Conservation (phyloP, 805 yeast species). For the Candida ficus region DNA sequence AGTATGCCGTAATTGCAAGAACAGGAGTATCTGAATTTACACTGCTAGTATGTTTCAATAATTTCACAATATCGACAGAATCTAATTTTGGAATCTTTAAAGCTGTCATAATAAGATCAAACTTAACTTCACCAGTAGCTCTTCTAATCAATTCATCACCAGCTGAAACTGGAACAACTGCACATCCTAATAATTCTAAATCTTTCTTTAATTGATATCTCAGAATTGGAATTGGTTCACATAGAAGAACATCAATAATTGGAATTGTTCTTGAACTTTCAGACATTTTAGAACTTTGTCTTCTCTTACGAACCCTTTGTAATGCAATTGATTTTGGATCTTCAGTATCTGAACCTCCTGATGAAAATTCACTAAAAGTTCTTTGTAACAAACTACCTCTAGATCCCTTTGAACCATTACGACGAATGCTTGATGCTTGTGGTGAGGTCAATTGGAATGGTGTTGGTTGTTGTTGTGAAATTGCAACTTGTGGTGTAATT, state of each 20-base stretch:
- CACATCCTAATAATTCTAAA: constrained; percentile 68
- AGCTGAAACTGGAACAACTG: constrained; percentile 67
- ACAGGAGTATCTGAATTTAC: constrained; percentile 75
- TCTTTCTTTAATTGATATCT: constrained; percentile 60
- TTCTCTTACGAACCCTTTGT: constrained; percentile 45
- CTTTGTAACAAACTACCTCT: constrained; percentile 21
- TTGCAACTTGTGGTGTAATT: constrained; percentile 6
- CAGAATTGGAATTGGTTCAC: constrained; percentile 85
- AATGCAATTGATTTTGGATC: constrained; percentile 48
- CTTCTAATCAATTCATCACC: constrained; percentile 82
- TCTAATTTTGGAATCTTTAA: constrained; percentile 61
- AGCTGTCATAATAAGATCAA: constrained; percentile 80
- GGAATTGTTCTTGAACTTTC: constrained; percentile 23
- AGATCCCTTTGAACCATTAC: constrained; percentile 14
- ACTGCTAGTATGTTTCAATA: constrained; percentile 70
- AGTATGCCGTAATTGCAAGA: constrained; percentile 67
- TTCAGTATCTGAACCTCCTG: constrained; percentile 63
- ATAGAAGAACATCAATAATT: constrained; percentile 62
- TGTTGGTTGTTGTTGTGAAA: constrained; percentile 6
- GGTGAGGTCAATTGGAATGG: background rate
- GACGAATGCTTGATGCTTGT: background rate
- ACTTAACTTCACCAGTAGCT: constrained; percentile 77
- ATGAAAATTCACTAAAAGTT: constrained; percentile 34
- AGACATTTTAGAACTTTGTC: constrained; percentile 41
- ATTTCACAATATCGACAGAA: constrained; percentile 70